phyloP scores from a whole-genome alignment of 176 grass and related monocot genomes.

The Secale cereale region DNA sequence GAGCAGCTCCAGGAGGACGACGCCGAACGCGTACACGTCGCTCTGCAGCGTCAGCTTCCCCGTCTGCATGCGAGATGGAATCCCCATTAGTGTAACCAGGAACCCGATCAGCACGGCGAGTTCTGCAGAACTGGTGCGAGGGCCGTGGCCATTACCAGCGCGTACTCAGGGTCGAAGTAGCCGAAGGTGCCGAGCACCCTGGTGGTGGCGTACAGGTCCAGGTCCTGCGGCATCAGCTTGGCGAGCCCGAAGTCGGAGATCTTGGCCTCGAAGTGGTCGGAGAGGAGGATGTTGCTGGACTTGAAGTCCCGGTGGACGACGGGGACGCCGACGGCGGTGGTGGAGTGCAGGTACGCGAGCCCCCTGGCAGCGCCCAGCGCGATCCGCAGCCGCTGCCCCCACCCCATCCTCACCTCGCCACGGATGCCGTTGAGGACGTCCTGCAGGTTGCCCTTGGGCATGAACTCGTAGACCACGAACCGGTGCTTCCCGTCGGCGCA shows the following conservation, averaged over 20 bases:
- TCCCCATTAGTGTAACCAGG: no score
- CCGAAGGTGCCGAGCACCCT: slow-evolving; percentile 95
- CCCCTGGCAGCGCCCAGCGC: slow-evolving; percentile 87
- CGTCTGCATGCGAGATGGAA: slow-evolving; percentile 40
- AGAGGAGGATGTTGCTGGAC: slow-evolving; percentile 93
- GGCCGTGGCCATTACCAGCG: slow-evolving; percentile 37
- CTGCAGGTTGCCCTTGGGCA: slow-evolving; percentile 91
- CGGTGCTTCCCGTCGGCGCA: slow-evolving; percentile 95
- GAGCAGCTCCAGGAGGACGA: slow-evolving; percentile 91
- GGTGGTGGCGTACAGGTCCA: slow-evolving; percentile 78
- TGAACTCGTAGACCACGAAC: slow-evolving; percentile 94
- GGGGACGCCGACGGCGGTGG: slow-evolving; percentile 73
- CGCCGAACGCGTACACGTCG: slow-evolving; percentile 97
- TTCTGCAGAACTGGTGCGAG: neutral
- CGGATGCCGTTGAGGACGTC: slow-evolving; percentile 64
- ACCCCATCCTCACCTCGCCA: slow-evolving; percentile 74
- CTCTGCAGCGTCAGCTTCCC: slow-evolving; percentile 95
- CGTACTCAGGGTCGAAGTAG: slow-evolving; percentile 98
- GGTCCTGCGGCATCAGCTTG: slow-evolving; percentile 87
- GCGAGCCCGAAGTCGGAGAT: slow-evolving; percentile 95
- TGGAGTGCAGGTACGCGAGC: slow-evolving; percentile 87
- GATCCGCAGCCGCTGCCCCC: slow-evolving; percentile 69
- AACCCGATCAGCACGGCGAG: neutral
- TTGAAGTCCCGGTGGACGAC: slow-evolving; percentile 99
- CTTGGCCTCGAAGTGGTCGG: slow-evolving; percentile 75